phyloP scores from a whole-genome alignment of 78 protist genomes.

The Protostelium mycophagum region DNA sequence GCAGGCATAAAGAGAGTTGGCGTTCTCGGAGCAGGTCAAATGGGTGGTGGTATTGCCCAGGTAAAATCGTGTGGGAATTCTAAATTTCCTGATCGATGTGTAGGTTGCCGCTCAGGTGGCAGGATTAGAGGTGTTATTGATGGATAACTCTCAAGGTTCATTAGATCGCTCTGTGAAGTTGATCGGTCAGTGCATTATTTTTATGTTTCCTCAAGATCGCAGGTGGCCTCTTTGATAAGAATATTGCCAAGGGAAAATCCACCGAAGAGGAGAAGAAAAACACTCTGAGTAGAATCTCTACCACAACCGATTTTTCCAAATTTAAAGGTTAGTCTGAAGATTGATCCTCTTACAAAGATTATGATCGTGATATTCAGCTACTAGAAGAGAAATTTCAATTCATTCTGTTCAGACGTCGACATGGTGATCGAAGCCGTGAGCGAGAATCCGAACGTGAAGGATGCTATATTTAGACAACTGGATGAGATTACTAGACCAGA shows the following conservation, averaged over 20 bases:
- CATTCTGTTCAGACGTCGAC: not conserved
- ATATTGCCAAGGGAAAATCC: conserved; percentile 63
- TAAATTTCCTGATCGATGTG: too few relatives aligned
- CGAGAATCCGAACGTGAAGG: conserved; percentile 72
- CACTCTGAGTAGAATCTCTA: conserved; percentile 26
- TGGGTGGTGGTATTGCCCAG: conserved; percentile 87
- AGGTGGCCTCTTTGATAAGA: conserved; percentile 13
- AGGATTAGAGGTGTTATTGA: conserved; percentile 43
- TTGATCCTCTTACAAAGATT: not conserved
- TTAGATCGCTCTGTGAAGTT: conserved; percentile 29
- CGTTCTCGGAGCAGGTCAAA: conserved; percentile 73
- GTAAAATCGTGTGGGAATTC: conserved; percentile 18
- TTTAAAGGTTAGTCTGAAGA: not conserved
- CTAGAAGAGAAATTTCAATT: too few relatives aligned
- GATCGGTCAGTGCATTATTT: conserved; percentile 18
- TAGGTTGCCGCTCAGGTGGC: conserved; percentile 39
- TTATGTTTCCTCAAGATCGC: conserved; percentile 24
- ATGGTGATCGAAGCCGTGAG: conserved; percentile 55
- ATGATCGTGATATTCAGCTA: not conserved
- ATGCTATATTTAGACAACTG: conserved; percentile 40
- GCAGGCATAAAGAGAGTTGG: conserved; percentile 37
- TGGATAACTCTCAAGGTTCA: conserved; percentile 26
- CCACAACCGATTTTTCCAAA: conserved; percentile 14
- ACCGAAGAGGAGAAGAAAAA: conserved; percentile 34
- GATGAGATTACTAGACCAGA: conserved; percentile 23